Base-by-base conservation (phyloP, 768 basidiomycete species). In the Strobilomyces echinocephalus region DNA sequence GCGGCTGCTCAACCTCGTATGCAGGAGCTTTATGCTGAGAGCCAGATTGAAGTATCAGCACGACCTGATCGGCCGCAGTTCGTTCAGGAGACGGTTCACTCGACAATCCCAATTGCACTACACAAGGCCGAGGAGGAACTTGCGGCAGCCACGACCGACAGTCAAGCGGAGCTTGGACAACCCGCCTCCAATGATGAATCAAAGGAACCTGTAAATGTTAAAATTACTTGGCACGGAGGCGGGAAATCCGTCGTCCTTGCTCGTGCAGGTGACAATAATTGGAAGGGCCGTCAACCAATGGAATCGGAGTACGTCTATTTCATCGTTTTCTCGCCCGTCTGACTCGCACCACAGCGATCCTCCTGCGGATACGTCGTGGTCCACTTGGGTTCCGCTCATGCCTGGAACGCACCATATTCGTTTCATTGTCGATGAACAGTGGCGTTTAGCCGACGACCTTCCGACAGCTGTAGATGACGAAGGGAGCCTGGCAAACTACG, bases 391-490 rank as follows among this genome's bases (percentile, higher is more conserved):
- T 26, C 63, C 75, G 5, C 80, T 98, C 1, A 81, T 83, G 10
- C 92, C 93, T 0, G 95, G 95, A 15, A 93, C 93, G 0, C 93
- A 97, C 65, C 90, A 94, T 59, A 79, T 97, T 66, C 91, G 94
- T 53, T 98, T 97, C 76, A 82, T 97, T 59, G 90, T 98, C 55
- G 95, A 98, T 68, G 90, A 88, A 44, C 80, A 84, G 43, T 92
- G 87, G 84, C 82, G 87, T 56, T 82, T 88, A 8, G 81, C 87
- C 3, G 79, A 86, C 58, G 83, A 89, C 58, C 78, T 85, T n/a
- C 88, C 90, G 7, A 85, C 88, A 24, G 92, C 92, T 1, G 92
- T 95, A 44, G 92, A 94, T 65, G 94, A 97, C 66, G 89, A 93
- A 63, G 95, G 95, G 31, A 88, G 87, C 26, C 77, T 98, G 42